Base-by-base conservation (phyloP, 495 filamentous ascomycete species). In the Xylona heveae region DNA sequence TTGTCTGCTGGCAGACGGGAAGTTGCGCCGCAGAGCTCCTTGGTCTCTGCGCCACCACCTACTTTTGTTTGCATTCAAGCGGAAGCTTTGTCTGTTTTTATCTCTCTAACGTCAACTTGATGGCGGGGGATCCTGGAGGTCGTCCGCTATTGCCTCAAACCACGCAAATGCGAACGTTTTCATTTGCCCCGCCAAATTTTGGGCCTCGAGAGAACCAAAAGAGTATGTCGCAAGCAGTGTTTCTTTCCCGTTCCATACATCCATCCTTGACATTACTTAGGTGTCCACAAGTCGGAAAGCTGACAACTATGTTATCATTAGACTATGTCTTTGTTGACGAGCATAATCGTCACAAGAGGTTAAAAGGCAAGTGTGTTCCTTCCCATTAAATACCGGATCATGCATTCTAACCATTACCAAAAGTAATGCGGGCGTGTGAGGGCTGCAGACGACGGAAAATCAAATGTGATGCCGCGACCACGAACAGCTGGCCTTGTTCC, bases 261-360 rank as follows among this genome's bases (percentile, higher is more conserved):
- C n/a, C n/a, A n/a, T n/a, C n/a, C n/a, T n/a, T n/a, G n/a, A n/a
- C n/a, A n/a, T n/a, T n/a, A n/a, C n/a, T n/a, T n/a, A n/a, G n/a
- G n/a, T n/a, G n/a, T n/a, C n/a, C n/a, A n/a, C n/a, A n/a, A n/a
- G n/a, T n/a, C n/a, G n/a, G n/a, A n/a, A n/a, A n/a, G n/a, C n/a
- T n/a, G n/a, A n/a, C n/a, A 30, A 9, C 7, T 30, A 9, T n/a
- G 8, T 6, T 30, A 30, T 23, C 34, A 38, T 17, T 40, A 94
- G 84, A 93, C 47, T 97, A 93, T 77, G 88, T 99, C 28, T 99
- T 99, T 45, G 88, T 99, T 31, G 90, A 99, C 51, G 88, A 99
- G 53, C 85, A 99, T 50, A 99, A 95, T 53, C 72, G 88, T 27
- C 88, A 99, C 55, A 94, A 94, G 57, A 66, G 88, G 40, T 57